phyloP scores from a whole-genome alignment of 352 stramenopile genomes.

The Globisporangium cylindrosporum region DNA sequence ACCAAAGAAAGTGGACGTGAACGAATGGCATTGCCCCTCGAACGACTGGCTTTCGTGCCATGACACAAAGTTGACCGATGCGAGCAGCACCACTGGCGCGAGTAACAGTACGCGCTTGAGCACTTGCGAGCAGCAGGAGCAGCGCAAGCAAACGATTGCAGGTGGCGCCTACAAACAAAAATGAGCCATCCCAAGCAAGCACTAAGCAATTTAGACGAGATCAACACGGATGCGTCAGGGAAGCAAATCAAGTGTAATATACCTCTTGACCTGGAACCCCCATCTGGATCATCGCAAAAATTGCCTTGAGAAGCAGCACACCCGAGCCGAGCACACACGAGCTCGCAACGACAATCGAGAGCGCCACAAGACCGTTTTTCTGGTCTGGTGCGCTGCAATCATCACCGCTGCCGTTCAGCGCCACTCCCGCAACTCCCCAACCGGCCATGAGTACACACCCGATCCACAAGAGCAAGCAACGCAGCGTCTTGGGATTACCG shows the following conservation, averaged over 20 bases:
- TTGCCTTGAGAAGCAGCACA: neutral
- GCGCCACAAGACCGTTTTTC: constrained; percentile 4
- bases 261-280: constrained; percentile 20
- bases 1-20: constrained; percentile 22
- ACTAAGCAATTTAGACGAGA: neutral
- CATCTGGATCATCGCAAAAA: neutral
- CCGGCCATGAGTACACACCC: neutral
- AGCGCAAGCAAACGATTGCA: constrained; percentile 45
- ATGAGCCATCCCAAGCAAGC: neutral
- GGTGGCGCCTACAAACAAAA: constrained; percentile 22
- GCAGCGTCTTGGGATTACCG: neutral
- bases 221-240: neutral
- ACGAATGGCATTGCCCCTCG: neutral
- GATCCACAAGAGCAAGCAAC: neutral
- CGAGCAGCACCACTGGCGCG: constrained; percentile 25
- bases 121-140: constrained; percentile 47
- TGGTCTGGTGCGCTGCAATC: neutral
- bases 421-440: constrained; percentile 5
- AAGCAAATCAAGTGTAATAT: neutral
- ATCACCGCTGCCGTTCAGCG: neutral
- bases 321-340: neutral
- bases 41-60: constrained; percentile 24
- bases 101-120: constrained; percentile 34
- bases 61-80: constrained; percentile 19
- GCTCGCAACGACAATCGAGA: neutral